Evolutionary conservation across 495 filamentous ascomycete genomes (phyloP).

Genomic region (Talaromyces stipitatus): DNA sequence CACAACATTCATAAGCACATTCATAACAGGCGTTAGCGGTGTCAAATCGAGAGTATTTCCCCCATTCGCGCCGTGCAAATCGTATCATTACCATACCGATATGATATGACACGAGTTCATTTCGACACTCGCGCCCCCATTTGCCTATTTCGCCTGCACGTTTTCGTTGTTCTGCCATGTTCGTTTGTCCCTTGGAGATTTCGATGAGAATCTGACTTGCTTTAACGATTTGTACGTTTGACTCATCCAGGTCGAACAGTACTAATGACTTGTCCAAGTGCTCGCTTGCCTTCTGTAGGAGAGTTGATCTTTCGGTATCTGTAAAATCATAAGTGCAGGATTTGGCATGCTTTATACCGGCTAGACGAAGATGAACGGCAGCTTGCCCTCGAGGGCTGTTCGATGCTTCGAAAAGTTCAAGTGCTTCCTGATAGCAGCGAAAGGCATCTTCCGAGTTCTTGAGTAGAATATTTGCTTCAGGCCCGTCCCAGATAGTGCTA

Average conservation of each 20-base stretch:
- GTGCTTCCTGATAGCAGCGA: slow-evolving; percentile 10
- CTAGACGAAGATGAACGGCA: slow-evolving; percentile 17
- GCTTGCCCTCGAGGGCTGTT: slow-evolving; percentile 13
- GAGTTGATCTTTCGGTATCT: not conserved
- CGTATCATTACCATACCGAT: slow-evolving; percentile 1
- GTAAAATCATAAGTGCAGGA: slow-evolving; percentile 5
- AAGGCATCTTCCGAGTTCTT: slow-evolving; percentile 7
- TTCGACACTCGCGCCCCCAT: slow-evolving; percentile 13
- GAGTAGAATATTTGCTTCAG: slow-evolving; percentile 11
- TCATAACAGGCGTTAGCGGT: not conserved
- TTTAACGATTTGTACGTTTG: slow-evolving; percentile 13
- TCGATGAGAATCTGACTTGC: slow-evolving; percentile 14
- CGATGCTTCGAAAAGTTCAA: slow-evolving; percentile 10
- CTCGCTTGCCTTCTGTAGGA: slow-evolving; percentile 8
- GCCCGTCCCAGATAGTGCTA: slow-evolving; percentile 14
- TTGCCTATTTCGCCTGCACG: slow-evolving; percentile 13
- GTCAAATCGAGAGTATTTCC: slow-evolving; percentile 2
- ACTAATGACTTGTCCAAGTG: slow-evolving; percentile 10
- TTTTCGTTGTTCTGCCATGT: slow-evolving; percentile 5
- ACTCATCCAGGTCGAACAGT: slow-evolving; percentile 17
- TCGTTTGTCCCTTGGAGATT: slow-evolving; percentile 10
- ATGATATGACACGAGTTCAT: slow-evolving; percentile 13
- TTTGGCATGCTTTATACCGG: slow-evolving; percentile 12
- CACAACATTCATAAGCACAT: slow-evolving; percentile 1
- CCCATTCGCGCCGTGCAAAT: slow-evolving; percentile 3